phyloP scores from a whole-genome alignment of 2,329 filamentous ascomycete genomes.

The Pseudogymnoascus sp. region DNA sequence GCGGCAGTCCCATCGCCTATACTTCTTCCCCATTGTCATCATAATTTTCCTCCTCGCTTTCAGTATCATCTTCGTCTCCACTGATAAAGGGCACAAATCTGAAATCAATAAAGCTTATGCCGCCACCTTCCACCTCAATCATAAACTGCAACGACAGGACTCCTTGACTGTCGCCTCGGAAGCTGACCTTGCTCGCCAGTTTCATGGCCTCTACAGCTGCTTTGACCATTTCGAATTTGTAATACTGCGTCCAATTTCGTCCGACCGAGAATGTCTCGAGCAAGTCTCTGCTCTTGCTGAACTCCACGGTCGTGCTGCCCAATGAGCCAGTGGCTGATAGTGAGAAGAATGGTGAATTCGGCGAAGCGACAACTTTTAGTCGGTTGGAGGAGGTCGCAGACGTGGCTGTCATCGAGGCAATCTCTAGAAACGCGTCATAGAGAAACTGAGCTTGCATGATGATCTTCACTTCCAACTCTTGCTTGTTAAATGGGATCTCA shows the following conservation, averaged over 20 bases:
- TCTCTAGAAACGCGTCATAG: slow-evolving; percentile 62
- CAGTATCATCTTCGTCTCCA: slow-evolving; percentile 43
- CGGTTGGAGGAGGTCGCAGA: slow-evolving; percentile 60
- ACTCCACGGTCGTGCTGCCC: slow-evolving; percentile 57
- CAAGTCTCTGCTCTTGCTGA: slow-evolving; percentile 54
- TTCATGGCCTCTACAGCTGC: slow-evolving; percentile 88
- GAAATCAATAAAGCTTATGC: slow-evolving; percentile 71
- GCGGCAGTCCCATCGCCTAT: not conserved
- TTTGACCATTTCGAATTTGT: slow-evolving; percentile 80
- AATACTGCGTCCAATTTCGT: slow-evolving; percentile 57
- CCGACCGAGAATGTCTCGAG: slow-evolving; percentile 66
- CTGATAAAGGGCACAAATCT: slow-evolving; percentile 66
- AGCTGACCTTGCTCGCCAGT: slow-evolving; percentile 82
- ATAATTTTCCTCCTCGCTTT: slow-evolving; percentile 7
- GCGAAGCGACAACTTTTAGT: slow-evolving; percentile 59
- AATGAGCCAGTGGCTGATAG: slow-evolving; percentile 58
- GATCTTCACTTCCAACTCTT: slow-evolving; percentile 77
- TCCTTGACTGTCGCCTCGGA: slow-evolving; percentile 79
- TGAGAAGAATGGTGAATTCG: slow-evolving; percentile 51
- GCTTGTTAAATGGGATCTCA: slow-evolving; percentile 80
- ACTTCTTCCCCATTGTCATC: not conserved
- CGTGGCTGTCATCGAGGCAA: slow-evolving; percentile 32
- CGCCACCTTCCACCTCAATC: slow-evolving; percentile 70
- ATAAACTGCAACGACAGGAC: slow-evolving; percentile 94
- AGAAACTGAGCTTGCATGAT: slow-evolving; percentile 79